Evolutionary conservation across 345 rosid genomes (phyloP).

Genomic region (Pseudoturritis turrita): DNA sequence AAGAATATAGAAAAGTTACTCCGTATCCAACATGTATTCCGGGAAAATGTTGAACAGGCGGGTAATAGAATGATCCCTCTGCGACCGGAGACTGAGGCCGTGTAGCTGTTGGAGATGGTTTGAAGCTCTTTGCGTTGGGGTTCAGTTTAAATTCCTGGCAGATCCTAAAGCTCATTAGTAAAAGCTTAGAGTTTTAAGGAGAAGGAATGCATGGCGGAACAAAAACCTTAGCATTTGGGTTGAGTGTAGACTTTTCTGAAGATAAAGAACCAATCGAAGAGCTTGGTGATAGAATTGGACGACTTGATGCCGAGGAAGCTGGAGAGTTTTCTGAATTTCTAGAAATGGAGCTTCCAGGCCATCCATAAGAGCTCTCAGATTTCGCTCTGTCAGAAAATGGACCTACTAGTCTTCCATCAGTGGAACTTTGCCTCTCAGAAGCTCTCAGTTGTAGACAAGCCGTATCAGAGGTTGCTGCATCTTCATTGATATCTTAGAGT

Average conservation of each 20-base stretch:
- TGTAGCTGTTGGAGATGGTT: slow-evolving; percentile 65
- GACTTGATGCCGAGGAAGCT: slow-evolving; percentile 39
- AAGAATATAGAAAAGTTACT: slow-evolving; percentile 38
- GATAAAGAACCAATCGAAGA: slow-evolving; percentile 68
- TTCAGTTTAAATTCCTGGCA: slow-evolving; percentile 88
- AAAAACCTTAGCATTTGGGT: slow-evolving; percentile 85
- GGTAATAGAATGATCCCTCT: slow-evolving; percentile 66
- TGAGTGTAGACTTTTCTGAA: slow-evolving; percentile 75
- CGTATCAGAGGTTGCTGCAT: slow-evolving; percentile 22
- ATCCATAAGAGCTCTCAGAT: slow-evolving; percentile 34
- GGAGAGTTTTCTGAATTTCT: slow-evolving; percentile 47
- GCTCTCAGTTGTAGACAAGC: slow-evolving; percentile 32
- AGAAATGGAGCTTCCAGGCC: slow-evolving; percentile 45
- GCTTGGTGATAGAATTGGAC: slow-evolving; percentile 68
- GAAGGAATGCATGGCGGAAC: neutral
- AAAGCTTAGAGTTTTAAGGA: neutral
- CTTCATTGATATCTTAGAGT: slow-evolving; percentile 40
- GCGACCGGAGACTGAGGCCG: slow-evolving; percentile 65
- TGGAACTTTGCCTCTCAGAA: slow-evolving; percentile 11
- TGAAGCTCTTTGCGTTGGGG: slow-evolving; percentile 93
- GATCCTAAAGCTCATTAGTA: neutral
- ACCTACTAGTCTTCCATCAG: slow-evolving; percentile 38
- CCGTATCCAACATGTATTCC: slow-evolving; percentile 64
- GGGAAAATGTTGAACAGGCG: slow-evolving; percentile 53
- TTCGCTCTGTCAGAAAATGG: slow-evolving; percentile 33